Evolutionary conservation across 1,284 basidiomycete genomes (phyloP).

Genomic region (Leccinum fuscescens): DNA sequence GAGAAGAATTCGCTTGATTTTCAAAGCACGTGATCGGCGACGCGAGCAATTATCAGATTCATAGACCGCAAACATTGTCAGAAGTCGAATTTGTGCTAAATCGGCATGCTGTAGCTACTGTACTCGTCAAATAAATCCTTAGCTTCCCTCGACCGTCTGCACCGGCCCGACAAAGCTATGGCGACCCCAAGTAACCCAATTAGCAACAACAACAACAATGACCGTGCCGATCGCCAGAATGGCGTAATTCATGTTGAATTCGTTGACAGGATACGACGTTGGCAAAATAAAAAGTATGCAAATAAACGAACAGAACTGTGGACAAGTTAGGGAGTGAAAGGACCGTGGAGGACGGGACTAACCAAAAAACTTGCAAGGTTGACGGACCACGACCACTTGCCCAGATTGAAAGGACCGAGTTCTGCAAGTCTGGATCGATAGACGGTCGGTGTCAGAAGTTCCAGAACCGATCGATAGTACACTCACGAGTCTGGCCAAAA

Average conservation of each 20-base stretch:
- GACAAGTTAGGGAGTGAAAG: neutral
- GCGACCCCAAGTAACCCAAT: slow-evolving; percentile 35
- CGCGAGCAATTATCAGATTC: neutral
- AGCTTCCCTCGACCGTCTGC: slow-evolving; percentile 14
- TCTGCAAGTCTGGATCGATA: slow-evolving; percentile 38
- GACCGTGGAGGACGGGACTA: slow-evolving; percentile 18
- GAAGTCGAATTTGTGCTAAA: too few species aligned
- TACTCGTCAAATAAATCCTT: neutral
- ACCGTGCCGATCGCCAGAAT: slow-evolving; percentile 51
- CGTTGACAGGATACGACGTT: slow-evolving; percentile 56
- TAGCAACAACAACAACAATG: slow-evolving; percentile 33
- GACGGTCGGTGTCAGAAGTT: neutral
- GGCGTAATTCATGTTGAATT: slow-evolving; percentile 64
- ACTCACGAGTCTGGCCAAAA: slow-evolving; percentile 56
- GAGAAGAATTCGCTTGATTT: neutral
- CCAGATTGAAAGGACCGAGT: slow-evolving; percentile 53
- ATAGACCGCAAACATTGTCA: too few species aligned
- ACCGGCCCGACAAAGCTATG: slow-evolving; percentile 37
- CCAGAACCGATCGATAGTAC: neutral
- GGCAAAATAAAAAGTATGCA: slow-evolving; percentile 61
- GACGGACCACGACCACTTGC: slow-evolving; percentile 52
- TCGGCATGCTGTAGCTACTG: neutral
- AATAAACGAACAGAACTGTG: slow-evolving; percentile 52
- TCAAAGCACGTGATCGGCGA: neutral
- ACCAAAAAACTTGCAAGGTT: slow-evolving; percentile 50